Evolutionary conservation across 2,329 filamentous ascomycete genomes (phyloP).

Genomic region (Pestalotiopsis sp.): DNA sequence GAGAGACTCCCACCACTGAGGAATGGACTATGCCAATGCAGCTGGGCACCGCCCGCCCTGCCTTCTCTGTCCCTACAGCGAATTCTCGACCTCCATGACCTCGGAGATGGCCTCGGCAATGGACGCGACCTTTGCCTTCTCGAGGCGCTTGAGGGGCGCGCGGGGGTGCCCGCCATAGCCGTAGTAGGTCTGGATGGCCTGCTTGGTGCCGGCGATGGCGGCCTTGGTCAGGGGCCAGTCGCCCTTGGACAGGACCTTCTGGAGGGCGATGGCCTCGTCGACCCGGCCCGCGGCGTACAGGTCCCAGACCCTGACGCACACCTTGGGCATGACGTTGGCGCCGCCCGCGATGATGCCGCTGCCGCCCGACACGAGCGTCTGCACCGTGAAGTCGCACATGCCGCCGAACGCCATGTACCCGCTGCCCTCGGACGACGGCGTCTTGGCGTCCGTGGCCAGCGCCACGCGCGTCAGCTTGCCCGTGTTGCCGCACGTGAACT

Average conservation of each 20-base stretch:
- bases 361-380: constrained; percentile 78
- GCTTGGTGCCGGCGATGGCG: constrained; percentile 85
- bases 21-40: no score
- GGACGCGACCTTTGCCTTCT: constrained; percentile 53
- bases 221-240: constrained; percentile 85
- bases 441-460: constrained; percentile 70
- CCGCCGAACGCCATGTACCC: constrained; percentile 87
- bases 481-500: constrained; percentile 91
- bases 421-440: constrained; percentile 58
- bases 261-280: constrained; percentile 74
- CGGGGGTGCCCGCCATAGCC: constrained; percentile 81
- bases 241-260: constrained; percentile 75
- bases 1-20: no score
- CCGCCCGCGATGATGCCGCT: constrained; percentile 84
- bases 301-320: constrained; percentile 78
- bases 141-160: constrained; percentile 69
- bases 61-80: constrained; percentile 36
- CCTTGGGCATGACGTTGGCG: constrained; percentile 83
- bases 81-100: constrained; percentile 67
- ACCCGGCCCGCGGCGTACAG: constrained; percentile 73
- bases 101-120: constrained; percentile 62
- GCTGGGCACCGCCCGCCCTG: no score
- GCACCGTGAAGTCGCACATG: constrained; percentile 84
- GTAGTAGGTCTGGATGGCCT: constrained; percentile 77
- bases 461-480: constrained; percentile 87